Evolutionary conservation across 768 basidiomycete species (phyloP).

Genomic region (Cyathus striatus): DNA sequence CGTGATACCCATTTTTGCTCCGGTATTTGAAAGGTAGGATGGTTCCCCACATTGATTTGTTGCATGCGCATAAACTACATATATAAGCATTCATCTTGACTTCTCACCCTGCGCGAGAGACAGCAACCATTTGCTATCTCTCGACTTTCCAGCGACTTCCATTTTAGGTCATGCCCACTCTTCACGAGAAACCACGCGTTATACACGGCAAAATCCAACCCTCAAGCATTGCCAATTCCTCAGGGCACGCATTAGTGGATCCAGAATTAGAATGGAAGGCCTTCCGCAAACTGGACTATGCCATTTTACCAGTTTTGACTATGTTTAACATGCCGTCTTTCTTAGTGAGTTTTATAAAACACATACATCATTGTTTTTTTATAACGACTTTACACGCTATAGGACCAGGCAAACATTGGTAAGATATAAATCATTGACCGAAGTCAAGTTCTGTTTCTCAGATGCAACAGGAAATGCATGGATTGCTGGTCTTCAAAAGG

Average conservation of each 20-base stretch:
- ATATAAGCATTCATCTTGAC: too few species aligned
- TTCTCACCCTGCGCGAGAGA: too few species aligned
- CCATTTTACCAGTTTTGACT: slow-evolving; percentile 28
- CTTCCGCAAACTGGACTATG: slow-evolving; percentile 22
- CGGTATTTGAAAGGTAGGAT: too few species aligned
- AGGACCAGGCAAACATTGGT: slow-evolving; percentile 33
- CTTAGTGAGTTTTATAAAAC: slow-evolving; percentile 18
- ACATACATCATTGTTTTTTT: not conserved
- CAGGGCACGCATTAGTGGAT: not conserved
- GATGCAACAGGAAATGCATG: slow-evolving; percentile 33
- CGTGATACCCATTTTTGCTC: too few species aligned
- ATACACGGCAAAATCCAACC: too few species aligned
- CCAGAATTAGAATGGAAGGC: slow-evolving; percentile 12
- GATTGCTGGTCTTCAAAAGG: slow-evolving; percentile 41
- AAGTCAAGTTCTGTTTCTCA: not conserved
- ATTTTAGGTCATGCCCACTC: too few species aligned
- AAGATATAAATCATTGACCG: not conserved
- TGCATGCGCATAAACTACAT: too few species aligned
- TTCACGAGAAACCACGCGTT: too few species aligned
- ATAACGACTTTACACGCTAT: not conserved
- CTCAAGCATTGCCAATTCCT: too few species aligned
- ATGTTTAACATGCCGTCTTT: slow-evolving; percentile 34
- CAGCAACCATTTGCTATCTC: too few species aligned
- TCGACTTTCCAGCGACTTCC: too few species aligned
- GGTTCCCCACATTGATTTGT: too few species aligned